phyloP scores from a whole-genome alignment of 371 early-diverging fungal genomes.

The Gilbertella persicaria region DNA sequence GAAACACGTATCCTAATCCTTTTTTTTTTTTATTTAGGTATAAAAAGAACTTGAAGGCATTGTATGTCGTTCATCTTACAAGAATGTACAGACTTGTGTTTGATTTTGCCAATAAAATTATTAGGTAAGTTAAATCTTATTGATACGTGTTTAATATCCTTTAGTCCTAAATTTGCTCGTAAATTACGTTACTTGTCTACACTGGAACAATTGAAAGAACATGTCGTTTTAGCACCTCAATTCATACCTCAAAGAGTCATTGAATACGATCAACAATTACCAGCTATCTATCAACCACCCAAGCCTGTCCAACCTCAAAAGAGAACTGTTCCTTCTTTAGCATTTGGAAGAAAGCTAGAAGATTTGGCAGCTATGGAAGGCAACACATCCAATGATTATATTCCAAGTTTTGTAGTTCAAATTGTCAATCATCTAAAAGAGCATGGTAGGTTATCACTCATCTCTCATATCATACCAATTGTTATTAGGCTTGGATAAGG shows the following conservation, averaged over 20 bases:
- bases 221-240: conserved; percentile 72
- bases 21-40: conserved; percentile 52
- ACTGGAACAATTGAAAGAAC: conserved; percentile 66
- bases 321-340: conserved; percentile 29
- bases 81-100: conserved; percentile 41
- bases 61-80: conserved; percentile 84
- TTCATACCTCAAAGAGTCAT: conserved; percentile 78
- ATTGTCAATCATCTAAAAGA: conserved; percentile 32
- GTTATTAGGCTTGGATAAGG: conserved; percentile 68
- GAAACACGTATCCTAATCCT: neutral
- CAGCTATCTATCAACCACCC: conserved; percentile 3
- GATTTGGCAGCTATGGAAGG: conserved; percentile 35
- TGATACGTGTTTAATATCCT: neutral
- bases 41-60: conserved; percentile 89
- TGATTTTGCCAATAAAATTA: conserved; percentile 48
- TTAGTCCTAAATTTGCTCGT: conserved; percentile 87
- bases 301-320: neutral
- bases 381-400: conserved; percentile 11
- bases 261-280: conserved; percentile 53
- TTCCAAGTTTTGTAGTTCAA: conserved; percentile 36
- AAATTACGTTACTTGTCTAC: conserved; percentile 82
- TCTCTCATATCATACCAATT: neutral
- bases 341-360: conserved; percentile 39
- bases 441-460: conserved; percentile 23
- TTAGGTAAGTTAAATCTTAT: conserved; percentile 26